Evolutionary conservation across 208 protist species (phyloP).

Genomic region (Leishmania major): DNA sequence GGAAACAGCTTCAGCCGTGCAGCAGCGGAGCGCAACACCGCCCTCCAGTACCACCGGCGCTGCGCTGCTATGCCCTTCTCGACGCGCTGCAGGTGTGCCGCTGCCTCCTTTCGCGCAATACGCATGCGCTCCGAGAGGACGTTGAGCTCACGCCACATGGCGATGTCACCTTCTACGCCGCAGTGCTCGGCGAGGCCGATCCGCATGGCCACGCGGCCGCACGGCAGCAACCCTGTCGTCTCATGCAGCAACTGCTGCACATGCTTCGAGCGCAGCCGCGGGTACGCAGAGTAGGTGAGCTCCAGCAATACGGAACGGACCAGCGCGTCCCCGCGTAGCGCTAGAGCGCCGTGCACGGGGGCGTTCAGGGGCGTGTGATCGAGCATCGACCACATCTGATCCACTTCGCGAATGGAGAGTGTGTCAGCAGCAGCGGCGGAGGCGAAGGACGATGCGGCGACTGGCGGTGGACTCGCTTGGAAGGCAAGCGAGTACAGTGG

Average conservation of each 20-base stretch:
- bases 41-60: constrained; percentile 90
- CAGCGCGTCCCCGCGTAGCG: constrained; percentile 68
- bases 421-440: background rate
- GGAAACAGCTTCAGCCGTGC: constrained; percentile 78
- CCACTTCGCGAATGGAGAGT: constrained; percentile 51
- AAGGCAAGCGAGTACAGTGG: constrained; percentile 38
- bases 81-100: constrained; percentile 73
- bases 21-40: constrained; percentile 61
- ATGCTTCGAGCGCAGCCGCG: constrained; percentile 84
- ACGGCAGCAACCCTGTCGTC: constrained; percentile 76
- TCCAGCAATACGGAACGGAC: constrained; percentile 55
- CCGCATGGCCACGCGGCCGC: constrained; percentile 60
- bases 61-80: constrained; percentile 81
- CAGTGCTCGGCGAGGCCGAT: constrained; percentile 78
- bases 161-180: constrained; percentile 67
- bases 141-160: constrained; percentile 91
- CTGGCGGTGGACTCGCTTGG: background rate
- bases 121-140: constrained; percentile 67
- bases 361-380: constrained; percentile 78
- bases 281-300: constrained; percentile 56
- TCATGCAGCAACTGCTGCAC: constrained; percentile 81
- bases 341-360: constrained; percentile 82
- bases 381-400: constrained; percentile 77
- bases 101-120: constrained; percentile 54
- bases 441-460: background rate